These are phyloP conservation scores for Echeveria elegans DNA, from an alignment of 164 flowering plant genomes.

Conservation along the genomic window DNA sequence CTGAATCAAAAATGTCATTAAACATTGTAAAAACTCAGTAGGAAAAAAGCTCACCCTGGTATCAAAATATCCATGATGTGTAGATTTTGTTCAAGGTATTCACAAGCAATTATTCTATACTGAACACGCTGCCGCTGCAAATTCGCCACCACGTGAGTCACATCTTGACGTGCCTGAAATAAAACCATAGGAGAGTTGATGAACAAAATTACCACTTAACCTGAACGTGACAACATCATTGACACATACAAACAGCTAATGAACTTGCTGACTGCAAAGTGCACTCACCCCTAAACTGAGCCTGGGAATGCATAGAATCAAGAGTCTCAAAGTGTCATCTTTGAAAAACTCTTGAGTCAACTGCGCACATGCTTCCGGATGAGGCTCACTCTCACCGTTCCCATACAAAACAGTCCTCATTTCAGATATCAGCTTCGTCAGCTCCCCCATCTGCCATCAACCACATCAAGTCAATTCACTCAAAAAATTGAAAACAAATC, in stretches of 20 bases:
- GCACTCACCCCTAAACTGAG: conserved; percentile 23
- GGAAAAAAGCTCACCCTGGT: conserved; percentile 38
- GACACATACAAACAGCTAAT: no score
- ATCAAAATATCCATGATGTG: conserved; percentile 79
- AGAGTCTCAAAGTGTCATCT: conserved; percentile 18
- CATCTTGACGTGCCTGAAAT: conserved; percentile 5
- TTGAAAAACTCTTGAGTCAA: conserved; percentile 25
- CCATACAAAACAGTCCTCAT: conserved; percentile 25
- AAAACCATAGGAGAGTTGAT: no score
- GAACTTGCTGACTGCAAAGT: no score
- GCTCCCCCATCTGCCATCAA: conserved; percentile 17
- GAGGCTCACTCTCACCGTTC: conserved; percentile 23
- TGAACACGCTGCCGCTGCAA: conserved; percentile 30
- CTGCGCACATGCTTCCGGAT: conserved; percentile 29
- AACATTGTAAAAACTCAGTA: not conserved
- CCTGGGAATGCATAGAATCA: conserved; percentile 24
- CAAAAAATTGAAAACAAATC: no score
- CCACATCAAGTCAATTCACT: not conserved
- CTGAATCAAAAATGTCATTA: not conserved
- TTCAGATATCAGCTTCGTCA: conserved; percentile 19
- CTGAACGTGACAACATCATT: no score
- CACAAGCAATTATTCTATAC: conserved; percentile 84
- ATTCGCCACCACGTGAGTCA: not conserved
- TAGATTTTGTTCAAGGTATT: conserved; percentile 79
- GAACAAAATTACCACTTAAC: no score